A percentile compares a stretch with the other conserved stretches of the same genome.
phyloP scores from a whole-genome alignment of 495 filamentous ascomycete species.

The Oleoguttula mirabilis region DNA sequence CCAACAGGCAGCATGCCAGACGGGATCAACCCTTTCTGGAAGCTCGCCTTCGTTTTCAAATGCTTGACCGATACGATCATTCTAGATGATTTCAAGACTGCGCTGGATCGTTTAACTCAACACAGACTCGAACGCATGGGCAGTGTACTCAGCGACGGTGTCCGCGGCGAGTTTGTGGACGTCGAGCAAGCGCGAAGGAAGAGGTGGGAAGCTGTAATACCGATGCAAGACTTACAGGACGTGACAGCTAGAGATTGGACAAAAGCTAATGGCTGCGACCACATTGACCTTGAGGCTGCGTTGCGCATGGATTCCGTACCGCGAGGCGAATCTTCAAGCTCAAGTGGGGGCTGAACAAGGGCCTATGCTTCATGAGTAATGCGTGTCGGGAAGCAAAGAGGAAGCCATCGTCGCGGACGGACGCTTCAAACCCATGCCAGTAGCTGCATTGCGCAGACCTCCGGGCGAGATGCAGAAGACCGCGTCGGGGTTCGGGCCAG shows the following conservation, averaged over 20 bases:
- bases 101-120: slow-evolving; percentile 33
- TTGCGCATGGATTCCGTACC: slow-evolving; percentile 1
- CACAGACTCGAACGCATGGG: slow-evolving; percentile 15
- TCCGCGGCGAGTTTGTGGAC: slow-evolving; percentile 3
- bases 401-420: too few relatives aligned
- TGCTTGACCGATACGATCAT: slow-evolving; percentile 47
- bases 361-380: too few relatives aligned
- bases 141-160: slow-evolving; percentile 1
- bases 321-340: background rate
- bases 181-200: background rate
- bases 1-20: slow-evolving; percentile 16
- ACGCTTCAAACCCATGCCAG: too few relatives aligned
- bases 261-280: background rate
- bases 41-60: slow-evolving; percentile 47
- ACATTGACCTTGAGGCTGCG: slow-evolving; percentile 6
- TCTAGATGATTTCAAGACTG: slow-evolving; percentile 52
- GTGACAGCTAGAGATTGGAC: slow-evolving; percentile 1
- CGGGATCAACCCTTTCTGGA: slow-evolving; percentile 39
- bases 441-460: too few relatives aligned
- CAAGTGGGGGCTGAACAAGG: background rate
- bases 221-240: background rate
- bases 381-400: too few relatives aligned
- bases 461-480: too few relatives aligned
- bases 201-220: background rate
- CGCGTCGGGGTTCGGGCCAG: too few relatives aligned